Evolutionary conservation across 164 flowering plant genomes (phyloP), one percentile per base, ranked within the genome.

Genomic region (Taxillus chinensis): DNA sequence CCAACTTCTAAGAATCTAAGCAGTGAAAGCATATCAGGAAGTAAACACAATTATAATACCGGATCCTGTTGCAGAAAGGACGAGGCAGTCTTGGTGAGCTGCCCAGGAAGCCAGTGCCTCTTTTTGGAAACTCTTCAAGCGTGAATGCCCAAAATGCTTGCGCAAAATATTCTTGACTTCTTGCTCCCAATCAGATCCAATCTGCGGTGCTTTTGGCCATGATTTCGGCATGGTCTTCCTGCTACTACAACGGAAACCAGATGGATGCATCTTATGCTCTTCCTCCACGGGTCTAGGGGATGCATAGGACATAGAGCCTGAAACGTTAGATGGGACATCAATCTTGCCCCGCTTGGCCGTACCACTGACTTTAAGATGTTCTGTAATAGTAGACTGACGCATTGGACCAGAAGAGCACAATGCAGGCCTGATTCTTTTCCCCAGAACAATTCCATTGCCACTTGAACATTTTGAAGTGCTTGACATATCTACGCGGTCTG

Each of bases 11-110:
- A 27, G 27, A 27, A 42, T 4, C 5, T 17, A 27, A 37, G 3
- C 39, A 40, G 13, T 40, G 17, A 8, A 17, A 45, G 17, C 7
- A 57, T 14, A 53, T 1, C 59, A 3, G 43, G 10, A 39, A 2
- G 42, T 5, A 55, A 68, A 54, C 11, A 57, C 40, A 67, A 41
- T 53, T 41, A 7, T 10, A 41, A 14, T 79, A 91, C 98, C 98
- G 58, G 98, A 87, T 71, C 98, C 98, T 14, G 98, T 92, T 55
- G 96, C 96, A 49, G 98, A 92, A 73, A 92, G 95, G 69, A 92
- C 83, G 59, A 92, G 89, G 68, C 90, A 89, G 56, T 92, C 98
- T 66, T 75, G 82, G 63, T 83, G 71, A 48, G 78, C 74, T 45
- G 79, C 42, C 95, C 96, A 92, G 64, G 90, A 83, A 69, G 72